Percentiles rank a stretch among this genome's conserved stretches.
phyloP scores from a whole-genome alignment of 2,329 filamentous ascomycete genomes.

The Phyllosticta paracitricarpa region DNA sequence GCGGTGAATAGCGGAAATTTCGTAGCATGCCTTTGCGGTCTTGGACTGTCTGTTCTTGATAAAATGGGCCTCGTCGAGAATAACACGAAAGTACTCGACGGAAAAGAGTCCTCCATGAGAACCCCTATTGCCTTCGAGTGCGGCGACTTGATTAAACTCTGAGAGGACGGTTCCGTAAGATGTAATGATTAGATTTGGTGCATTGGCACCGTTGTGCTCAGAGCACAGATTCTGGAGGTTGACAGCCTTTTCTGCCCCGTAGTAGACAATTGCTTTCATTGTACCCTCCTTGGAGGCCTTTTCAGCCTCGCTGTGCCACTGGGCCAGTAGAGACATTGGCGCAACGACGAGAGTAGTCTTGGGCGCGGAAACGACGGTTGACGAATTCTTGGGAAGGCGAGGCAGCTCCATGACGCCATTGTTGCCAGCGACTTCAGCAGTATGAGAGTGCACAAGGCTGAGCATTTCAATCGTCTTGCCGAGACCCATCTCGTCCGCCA shows the following conservation, averaged over 20 bases:
- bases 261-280: conserved; percentile 80
- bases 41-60: conserved; percentile 86
- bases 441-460: conserved; percentile 79
- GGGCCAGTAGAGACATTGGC: conserved; percentile 89
- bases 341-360: conserved; percentile 92
- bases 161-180: conserved; percentile 89
- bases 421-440: conserved; percentile 41
- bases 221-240: conserved; percentile 75
- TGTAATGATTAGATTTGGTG: conserved; percentile 86
- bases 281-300: conserved; percentile 80
- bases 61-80: conserved; percentile 87
- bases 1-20: conserved; percentile 71
- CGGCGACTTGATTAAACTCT: conserved; percentile 68
- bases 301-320: conserved; percentile 93
- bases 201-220: conserved; percentile 58
- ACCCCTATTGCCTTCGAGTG: conserved; percentile 55
- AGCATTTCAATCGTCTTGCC: conserved; percentile 99
- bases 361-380: conserved; percentile 57
- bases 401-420: conserved; percentile 48
- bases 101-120: conserved; percentile 69
- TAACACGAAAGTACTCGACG: conserved; percentile 86
- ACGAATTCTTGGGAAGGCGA: conserved; percentile 48
- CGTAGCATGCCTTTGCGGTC: conserved; percentile 90
- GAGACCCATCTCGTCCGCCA: conserved; percentile 95
- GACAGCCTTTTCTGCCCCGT: conserved; percentile 71